Evolutionary conservation across 805 yeast genomes (phyloP).

Genomic region (Saturnispora mendoncae): DNA sequence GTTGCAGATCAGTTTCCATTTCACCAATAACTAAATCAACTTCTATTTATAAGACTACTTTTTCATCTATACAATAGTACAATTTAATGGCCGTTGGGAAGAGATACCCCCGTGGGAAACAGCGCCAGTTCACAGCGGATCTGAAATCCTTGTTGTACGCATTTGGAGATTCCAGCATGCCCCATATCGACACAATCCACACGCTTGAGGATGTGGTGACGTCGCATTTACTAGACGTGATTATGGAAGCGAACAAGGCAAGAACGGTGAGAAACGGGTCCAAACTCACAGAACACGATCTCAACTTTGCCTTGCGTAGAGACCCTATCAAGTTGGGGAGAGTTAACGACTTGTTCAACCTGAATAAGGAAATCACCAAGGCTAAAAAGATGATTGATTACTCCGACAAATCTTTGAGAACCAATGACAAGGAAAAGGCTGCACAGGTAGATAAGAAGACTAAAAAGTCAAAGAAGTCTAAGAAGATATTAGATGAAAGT

Average conservation of each 20-base stretch:
- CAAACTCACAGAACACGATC: conserved; percentile 64
- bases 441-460: conserved; percentile 9
- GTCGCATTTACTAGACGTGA: conserved; percentile 50
- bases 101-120: conserved; percentile 17
- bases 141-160: conserved; percentile 57
- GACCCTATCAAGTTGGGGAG: conserved; percentile 65
- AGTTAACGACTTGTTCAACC: conserved; percentile 50
- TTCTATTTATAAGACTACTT: background rate
- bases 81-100: conserved; percentile 11
- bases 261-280: conserved; percentile 41
- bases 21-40: background rate
- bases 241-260: conserved; percentile 42
- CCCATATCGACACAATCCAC: conserved; percentile 56
- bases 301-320: conserved; percentile 57
- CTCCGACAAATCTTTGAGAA: conserved; percentile 38
- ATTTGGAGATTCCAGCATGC: conserved; percentile 64
- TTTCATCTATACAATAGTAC: background rate
- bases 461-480: conserved; percentile 5
- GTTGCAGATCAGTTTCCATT: background rate
- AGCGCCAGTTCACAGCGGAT: conserved; percentile 31
- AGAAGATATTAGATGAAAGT: background rate
- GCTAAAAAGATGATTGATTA: conserved; percentile 64
- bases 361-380: conserved; percentile 53
- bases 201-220: conserved; percentile 60
- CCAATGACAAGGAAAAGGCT: conserved; percentile 14